Percentiles rank a stretch among this genome's conserved stretches.
phyloP scores from a whole-genome alignment of 163 green algal species.

The Prototheca wickerhamii region DNA sequence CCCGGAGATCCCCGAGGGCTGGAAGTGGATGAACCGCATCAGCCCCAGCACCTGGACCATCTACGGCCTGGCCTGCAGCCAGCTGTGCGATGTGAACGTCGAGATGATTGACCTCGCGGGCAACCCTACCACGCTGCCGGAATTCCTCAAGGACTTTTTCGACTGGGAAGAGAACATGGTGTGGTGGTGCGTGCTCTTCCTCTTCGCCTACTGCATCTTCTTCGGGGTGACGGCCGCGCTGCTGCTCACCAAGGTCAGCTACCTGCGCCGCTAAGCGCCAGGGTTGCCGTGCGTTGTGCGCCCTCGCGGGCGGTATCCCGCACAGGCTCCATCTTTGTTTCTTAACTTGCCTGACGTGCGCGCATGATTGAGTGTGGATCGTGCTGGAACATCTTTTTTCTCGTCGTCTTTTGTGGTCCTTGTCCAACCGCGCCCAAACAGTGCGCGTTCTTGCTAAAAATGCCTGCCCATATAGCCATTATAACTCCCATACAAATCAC shows the following conservation, averaged over 20 bases:
- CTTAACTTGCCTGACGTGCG: no score
- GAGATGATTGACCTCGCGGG: conserved; percentile 6
- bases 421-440: no score
- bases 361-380: no score
- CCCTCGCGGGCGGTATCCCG: no score
- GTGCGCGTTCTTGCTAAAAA: no score
- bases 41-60: conserved; percentile 53
- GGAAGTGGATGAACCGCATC: conserved; percentile 53
- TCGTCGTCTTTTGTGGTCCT: no score
- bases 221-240: conserved; percentile 12
- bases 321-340: no score
- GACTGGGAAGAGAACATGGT: conserved; percentile 39
- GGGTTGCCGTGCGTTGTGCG: no score
- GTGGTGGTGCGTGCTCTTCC: conserved; percentile 28
- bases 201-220: conserved; percentile 17
- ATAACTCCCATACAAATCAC: no score
- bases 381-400: no score
- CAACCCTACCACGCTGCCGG: conserved; percentile 8
- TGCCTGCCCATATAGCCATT: no score
- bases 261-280: conserved; percentile 8
- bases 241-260: conserved; percentile 8
- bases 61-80: conserved; percentile 41
- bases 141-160: conserved; percentile 27
- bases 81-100: conserved; percentile 34
- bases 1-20: conserved; percentile 34